Evolutionary conservation across 1,284 basidiomycete genomes (phyloP), one percentile per base, ranked within the genome.

Genomic region (Trichosporon asahii): DNA sequence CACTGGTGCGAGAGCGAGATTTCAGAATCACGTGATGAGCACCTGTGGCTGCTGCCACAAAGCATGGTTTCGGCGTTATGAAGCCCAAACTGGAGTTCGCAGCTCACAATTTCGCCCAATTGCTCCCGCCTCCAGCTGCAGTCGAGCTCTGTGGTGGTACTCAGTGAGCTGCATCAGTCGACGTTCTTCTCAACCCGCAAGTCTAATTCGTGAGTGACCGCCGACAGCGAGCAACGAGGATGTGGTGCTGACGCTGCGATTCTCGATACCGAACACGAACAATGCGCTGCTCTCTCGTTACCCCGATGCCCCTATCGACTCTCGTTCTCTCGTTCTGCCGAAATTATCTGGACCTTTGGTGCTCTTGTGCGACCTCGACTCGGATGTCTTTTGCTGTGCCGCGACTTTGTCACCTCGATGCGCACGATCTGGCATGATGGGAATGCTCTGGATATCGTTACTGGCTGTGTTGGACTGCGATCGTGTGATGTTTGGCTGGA

Each of bases 181-280:
- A 61, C 57, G 57, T 61, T 61, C 57, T 61, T 61, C 57, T 61
- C 29, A 61, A 61, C 29, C 29, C 57, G 57, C 57, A 61, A 61
- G 57, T 61, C 57, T 61, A 68, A 68, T 35, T 33, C 29, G 67
- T 68, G 61, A 65, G 67, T 68, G 15, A 15, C 63, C 31, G 23
- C 14, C 18, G 53, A 66, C 49, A 23, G 21, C 35, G 67, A 44
- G 33, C 6, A 11, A 53, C 37, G 23, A 29, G 49, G 61, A 29
- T n/a, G 63, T 44, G 46, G 63, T 65, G 67, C 67, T 68, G 66
- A 68, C 57, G 66, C 66, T 64, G 40, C n/a, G n/a, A 64, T 21
- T 37, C 57, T 12, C 57, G 37, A 61, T 40, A 8, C 37, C 31
- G n/a, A 27, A 18, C 37, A 21, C 27, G 35, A 46, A 61, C 57